Evolutionary conservation across 345 rosid genomes (phyloP), one percentile per base, ranked within the genome.

Genomic region (Aurinia saxatilis): DNA sequence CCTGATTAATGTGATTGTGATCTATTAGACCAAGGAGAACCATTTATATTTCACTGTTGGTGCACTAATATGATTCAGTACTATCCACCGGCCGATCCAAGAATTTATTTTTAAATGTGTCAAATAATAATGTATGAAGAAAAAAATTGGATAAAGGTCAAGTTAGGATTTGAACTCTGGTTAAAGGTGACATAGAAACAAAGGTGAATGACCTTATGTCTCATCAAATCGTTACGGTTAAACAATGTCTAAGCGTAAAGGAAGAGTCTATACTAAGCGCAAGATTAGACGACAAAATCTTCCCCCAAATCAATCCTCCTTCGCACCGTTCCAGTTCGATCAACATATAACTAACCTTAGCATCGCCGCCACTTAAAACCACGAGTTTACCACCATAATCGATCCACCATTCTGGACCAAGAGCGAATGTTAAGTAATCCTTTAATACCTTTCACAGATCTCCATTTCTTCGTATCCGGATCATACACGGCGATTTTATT

Each of bases 371-470:
- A 45, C 81, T 82, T 63, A 80, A 74, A 62, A 88, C 90, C 65
- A 72, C 61, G 77, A 88, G 68, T 25, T 85, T 88, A 35, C 91
- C 91, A 0, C 87, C 90, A 52, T 16, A 52, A 35, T n/a, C n/a
- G n/a, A n/a, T 34, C 35, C 29, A 10, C 59, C 10, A 35, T 6
- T 7, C 34, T 55, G 13, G 79, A 51, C 73, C 78, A 10, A 10
- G 10, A 10, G 34, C 2, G 90, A 44, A 78, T 77, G 77, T 46
- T 71, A 0, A 86, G 85, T 57, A 85, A 5, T 70, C 78, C 85
- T 27, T 72, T 84, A 31, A 79, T 61, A 1, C 86, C 86, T 60
- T 70, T 80, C 60, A 83, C 42, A 61, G 73, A 80, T 73, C 60
- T 81, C 96, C 96, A 88, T 27, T 9, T 45, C 39, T 73, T 75